Evolutionary conservation across 139 green algal species (phyloP), one percentile per base, ranked within the genome.

Genomic region (Yamagishiella unicocca): DNA sequence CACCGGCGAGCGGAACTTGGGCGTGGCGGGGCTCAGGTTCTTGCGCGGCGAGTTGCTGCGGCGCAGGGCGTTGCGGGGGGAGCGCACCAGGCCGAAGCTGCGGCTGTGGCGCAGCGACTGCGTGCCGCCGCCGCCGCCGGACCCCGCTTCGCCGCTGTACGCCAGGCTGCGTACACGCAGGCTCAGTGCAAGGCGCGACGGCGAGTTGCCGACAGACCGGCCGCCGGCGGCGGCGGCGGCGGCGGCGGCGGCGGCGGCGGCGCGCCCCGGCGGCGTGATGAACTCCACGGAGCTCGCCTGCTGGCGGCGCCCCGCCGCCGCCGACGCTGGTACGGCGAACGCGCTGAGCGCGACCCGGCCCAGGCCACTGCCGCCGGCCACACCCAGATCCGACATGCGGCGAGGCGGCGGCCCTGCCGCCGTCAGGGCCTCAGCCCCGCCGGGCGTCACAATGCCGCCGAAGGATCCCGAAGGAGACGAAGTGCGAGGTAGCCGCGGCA

Each of bases 1-100:
- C 33, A 82, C 33, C n/a, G 81, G 81, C 45, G 81, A 79, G 43
- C 81, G 81, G 81, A 87, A 87, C 31, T 67, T 78, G 64, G 81
- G 81, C 33, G 81, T 77, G 27, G 81, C 81, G 64, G 81, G 81
- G 46, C 78, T 85, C 12, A 85, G 31, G 38, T 61, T 72, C 76
- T 38, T 84, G 40, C 58, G 46, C 17, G 55, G 55, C 24, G 37
- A 55, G 55, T 29, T 68, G 38, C 58, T 10, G 40, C 19, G 24
- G 58, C 33, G 27, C 24, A 40, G 8, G 40, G 14, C 38, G 62
- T 54, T 43, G 17, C 79, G 79, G 0, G 79, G 79, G 42, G 79
- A 85, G 79, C 81, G 81, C 14, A 78, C 24, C n/a, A 72, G 8
- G 33, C 81, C 81, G 25, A 67, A 77, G 81, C 64, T 78, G 42